Conservation (phyloP, 805 yeast genomes). For the Kazachstania africana region DNA sequence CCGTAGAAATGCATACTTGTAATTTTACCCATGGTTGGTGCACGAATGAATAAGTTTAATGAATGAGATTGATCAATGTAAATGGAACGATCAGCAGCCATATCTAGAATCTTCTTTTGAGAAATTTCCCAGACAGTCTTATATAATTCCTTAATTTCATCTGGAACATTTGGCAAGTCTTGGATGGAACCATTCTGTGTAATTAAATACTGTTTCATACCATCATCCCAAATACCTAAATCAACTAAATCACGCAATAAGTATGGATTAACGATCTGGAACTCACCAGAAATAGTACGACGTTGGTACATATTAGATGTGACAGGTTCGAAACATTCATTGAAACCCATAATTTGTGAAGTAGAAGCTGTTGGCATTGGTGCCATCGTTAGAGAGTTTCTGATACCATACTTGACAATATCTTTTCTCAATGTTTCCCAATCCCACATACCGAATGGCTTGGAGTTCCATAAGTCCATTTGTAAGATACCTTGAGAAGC, state of each 20-base stretch:
- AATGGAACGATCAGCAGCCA: slow-evolving; percentile 78
- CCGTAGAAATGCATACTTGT: slow-evolving; percentile 96
- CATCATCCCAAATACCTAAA: slow-evolving; percentile 69
- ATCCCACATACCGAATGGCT: slow-evolving; percentile 72
- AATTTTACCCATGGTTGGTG: slow-evolving; percentile 89
- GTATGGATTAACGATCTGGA: slow-evolving; percentile 80
- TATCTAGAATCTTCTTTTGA: slow-evolving; percentile 69
- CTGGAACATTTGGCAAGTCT: slow-evolving; percentile 57
- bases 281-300: slow-evolving; percentile 85
- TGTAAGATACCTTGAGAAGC: slow-evolving; percentile 76
- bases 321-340: slow-evolving; percentile 90
- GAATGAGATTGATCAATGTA: slow-evolving; percentile 87
- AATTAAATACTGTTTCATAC: slow-evolving; percentile 64
- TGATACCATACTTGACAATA: slow-evolving; percentile 52
- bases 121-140: slow-evolving; percentile 94
- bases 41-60: slow-evolving; percentile 70
- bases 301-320: slow-evolving; percentile 85
- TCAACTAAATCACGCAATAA: slow-evolving; percentile 68
- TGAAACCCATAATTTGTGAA: slow-evolving; percentile 85
- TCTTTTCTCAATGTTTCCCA: slow-evolving; percentile 61
- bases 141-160: slow-evolving; percentile 60
- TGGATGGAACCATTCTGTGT: slow-evolving; percentile 77
- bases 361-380: slow-evolving; percentile 99
- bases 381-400: slow-evolving; percentile 81
- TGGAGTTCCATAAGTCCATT: slow-evolving; percentile 73